Evolutionary conservation across 2,329 filamentous ascomycete genomes (phyloP).

Genomic region (Neonectria punicea): DNA sequence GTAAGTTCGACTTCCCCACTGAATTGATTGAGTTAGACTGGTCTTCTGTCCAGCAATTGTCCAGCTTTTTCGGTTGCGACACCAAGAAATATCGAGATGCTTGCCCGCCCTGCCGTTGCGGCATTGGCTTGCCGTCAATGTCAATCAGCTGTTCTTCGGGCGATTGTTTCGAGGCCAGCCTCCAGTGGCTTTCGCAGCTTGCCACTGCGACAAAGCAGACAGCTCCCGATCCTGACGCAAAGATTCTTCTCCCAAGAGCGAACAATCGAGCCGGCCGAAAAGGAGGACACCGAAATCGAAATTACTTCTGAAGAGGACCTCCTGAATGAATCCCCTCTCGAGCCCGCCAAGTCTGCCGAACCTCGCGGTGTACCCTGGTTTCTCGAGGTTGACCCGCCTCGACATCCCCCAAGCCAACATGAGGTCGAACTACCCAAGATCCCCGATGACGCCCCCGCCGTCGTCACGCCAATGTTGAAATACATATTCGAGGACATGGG

Average conservation of each 20-base stretch:
- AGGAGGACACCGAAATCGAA: conserved; percentile 31
- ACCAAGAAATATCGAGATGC: conserved; percentile 36
- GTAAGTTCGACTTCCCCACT: conserved; percentile 18
- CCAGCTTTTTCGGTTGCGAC: neutral
- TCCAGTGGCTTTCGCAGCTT: conserved; percentile 37
- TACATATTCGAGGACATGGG: conserved; percentile 87
- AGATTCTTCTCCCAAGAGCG: conserved; percentile 39
- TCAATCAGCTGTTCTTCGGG: conserved; percentile 44
- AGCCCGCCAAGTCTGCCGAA: conserved; percentile 47
- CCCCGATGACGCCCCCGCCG: conserved; percentile 74
- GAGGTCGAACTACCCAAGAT: conserved; percentile 61
- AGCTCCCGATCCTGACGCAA: conserved; percentile 31
- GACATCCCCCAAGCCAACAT: conserved; percentile 60
- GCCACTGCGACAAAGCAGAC: conserved; percentile 32
- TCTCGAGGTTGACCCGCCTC: conserved; percentile 75
- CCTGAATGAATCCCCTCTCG: conserved; percentile 26
- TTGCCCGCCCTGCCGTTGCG: conserved; percentile 44
- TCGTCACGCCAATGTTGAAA: conserved; percentile 78
- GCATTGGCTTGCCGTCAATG: conserved; percentile 47
- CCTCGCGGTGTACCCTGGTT: conserved; percentile 78
- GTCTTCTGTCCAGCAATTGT: conserved; percentile 3
- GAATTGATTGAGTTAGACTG: conserved; percentile 20
- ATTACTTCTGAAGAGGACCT: neutral
- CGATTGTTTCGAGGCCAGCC: conserved; percentile 40
- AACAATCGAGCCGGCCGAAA: conserved; percentile 17